Conservation (phyloP, 352 stramenopile genomes). For the Globisporangium nodosum region DNA sequence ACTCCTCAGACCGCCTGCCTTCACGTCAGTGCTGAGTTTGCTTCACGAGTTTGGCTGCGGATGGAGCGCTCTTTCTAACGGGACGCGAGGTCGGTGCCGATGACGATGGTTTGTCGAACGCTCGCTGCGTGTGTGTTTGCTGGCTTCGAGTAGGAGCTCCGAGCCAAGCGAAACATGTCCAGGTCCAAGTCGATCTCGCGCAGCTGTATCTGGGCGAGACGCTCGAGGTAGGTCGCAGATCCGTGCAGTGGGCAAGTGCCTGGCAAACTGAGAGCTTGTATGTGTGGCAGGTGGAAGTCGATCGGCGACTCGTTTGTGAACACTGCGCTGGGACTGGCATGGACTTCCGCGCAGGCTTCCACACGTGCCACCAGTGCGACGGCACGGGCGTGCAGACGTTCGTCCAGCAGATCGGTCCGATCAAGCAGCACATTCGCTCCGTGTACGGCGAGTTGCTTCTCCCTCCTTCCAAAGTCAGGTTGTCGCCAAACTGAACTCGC, state of each 20-base stretch:
- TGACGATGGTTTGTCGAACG: too few species aligned
- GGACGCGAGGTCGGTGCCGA: too few species aligned
- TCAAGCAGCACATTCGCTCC: conserved; percentile 34
- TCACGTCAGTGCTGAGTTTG: neutral
- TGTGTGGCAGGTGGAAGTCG: conserved; percentile 13
- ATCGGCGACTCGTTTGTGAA: conserved; percentile 28
- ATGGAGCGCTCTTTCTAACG: neutral
- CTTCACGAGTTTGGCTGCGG: neutral
- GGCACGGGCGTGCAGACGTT: conserved; percentile 26
- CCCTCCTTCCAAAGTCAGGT: too few species aligned
- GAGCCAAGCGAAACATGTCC: neutral
- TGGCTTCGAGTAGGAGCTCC: neutral
- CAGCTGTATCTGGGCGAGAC: neutral
- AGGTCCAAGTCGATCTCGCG: neutral
- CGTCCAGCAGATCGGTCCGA: conserved; percentile 30
- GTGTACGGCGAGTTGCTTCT: neutral
- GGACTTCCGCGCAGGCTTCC: conserved; percentile 27
- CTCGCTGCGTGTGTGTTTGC: neutral
- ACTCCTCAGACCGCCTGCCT: neutral
- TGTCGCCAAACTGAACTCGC: too few species aligned
- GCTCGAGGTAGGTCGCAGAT: neutral
- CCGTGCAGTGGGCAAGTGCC: neutral
- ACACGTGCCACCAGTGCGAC: conserved; percentile 32
- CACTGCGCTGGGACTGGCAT: conserved; percentile 33
- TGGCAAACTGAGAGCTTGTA: neutral